These are phyloP conservation scores for Backusella macrospora DNA, from an alignment of 192 early-diverging fungal genomes.

Conservation along the genomic window DNA sequence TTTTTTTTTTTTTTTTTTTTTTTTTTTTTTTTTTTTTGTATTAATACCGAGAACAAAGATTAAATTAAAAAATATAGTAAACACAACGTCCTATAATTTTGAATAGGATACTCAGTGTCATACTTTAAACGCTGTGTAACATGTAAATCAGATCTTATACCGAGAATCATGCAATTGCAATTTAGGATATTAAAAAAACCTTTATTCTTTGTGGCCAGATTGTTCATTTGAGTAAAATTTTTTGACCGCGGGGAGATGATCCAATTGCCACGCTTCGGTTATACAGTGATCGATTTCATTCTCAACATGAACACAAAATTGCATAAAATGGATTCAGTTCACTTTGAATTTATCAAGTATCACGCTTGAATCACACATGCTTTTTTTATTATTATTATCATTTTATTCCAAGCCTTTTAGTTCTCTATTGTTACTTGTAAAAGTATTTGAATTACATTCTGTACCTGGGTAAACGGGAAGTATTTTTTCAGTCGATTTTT, in stretches of 20 bases:
- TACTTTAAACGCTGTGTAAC: background rate
- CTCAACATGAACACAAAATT: background rate
- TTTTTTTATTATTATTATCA: too few species aligned
- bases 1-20: too few species aligned
- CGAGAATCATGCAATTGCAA: background rate
- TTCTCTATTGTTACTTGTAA: background rate
- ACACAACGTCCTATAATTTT: background rate
- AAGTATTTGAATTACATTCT: background rate
- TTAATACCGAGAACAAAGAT: too few species aligned
- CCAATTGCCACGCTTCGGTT: background rate
- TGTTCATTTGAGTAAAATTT: background rate
- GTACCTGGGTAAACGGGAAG: constrained; percentile 3
- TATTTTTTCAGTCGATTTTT: too few species aligned
- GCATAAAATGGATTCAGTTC: background rate
- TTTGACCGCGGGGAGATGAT: background rate
- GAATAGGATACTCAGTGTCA: background rate
- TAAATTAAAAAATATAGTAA: background rate
- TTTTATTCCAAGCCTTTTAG: constrained; percentile 4
- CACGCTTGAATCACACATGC: background rate
- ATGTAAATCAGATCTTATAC: background rate
- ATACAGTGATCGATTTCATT: background rate
- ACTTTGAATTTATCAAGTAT: background rate
- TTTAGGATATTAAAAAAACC: background rate
- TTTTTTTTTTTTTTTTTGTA: too few species aligned
- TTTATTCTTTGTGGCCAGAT: too few species aligned